A percentile compares a stretch with the other conserved stretches of the same genome.
Conservation (phyloP, 2,329 filamentous ascomycete species). For the Hypoxylon sp. region DNA sequence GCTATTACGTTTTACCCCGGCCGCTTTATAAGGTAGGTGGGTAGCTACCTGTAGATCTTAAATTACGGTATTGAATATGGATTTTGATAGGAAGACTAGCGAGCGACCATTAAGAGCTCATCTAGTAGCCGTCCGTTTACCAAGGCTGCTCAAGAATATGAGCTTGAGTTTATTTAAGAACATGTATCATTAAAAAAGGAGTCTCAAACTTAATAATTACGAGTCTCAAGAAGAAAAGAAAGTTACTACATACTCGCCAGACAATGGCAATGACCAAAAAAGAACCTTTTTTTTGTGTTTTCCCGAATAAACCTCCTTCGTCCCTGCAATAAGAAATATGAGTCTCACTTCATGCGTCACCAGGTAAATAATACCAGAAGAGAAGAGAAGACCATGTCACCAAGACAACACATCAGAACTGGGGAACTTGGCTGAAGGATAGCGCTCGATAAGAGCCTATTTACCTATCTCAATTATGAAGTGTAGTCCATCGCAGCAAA, state of each 20-base stretch:
- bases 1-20: not conserved
- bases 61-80: too few species aligned
- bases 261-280: not conserved
- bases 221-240: not conserved
- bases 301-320: not conserved
- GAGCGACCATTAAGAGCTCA: not conserved
- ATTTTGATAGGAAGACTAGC: not conserved
- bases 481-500: slow-evolving; percentile 29
- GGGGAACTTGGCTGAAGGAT: slow-evolving; percentile 11
- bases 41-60: too few species aligned
- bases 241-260: not conserved
- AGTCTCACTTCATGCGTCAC: not conserved
- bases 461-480: slow-evolving; percentile 45
- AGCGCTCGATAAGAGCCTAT: slow-evolving; percentile 45
- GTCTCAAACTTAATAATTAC: not conserved
- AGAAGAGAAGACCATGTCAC: not conserved
- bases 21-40: not conserved
- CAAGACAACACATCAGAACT: not conserved
- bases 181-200: not conserved
- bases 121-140: not conserved
- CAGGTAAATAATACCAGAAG: not conserved
- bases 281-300: not conserved
- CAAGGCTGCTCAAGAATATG: not conserved
- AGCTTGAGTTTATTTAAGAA: not conserved
- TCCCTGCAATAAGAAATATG: not conserved